Evolutionary conservation across 202 grass and related monocot genomes (phyloP).

Genomic region (Schoenoplectus tabernaemontani): DNA sequence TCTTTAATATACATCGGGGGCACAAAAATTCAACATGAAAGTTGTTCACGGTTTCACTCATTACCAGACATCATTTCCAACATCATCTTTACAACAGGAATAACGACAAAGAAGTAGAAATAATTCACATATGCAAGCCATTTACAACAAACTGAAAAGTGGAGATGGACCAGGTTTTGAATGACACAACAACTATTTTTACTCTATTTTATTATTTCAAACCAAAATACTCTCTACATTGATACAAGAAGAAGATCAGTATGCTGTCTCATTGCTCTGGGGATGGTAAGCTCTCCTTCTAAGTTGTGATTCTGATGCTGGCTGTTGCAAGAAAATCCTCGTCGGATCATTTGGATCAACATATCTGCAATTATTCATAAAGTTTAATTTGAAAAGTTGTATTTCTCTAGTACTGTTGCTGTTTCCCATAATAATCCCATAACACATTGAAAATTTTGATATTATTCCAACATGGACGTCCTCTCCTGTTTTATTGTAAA

Average conservation of each 20-base stretch:
- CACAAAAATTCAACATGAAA: background rate
- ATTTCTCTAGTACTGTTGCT: background rate
- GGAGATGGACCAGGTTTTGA: background rate
- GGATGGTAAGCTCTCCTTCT: conserved; percentile 89
- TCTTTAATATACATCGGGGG: background rate
- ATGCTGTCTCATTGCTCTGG: conserved; percentile 16
- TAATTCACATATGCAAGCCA: background rate
- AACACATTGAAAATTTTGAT: background rate
- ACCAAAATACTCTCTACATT: background rate
- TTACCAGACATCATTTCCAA: background rate
- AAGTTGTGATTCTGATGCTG: conserved; percentile 72
- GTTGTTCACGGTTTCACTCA: background rate
- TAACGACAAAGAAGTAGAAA: background rate
- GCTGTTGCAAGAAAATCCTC: conserved; percentile 96
- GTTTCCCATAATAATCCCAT: background rate
- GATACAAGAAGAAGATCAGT: conserved; percentile 1
- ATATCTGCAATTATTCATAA: conserved; percentile 44
- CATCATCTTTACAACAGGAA: background rate
- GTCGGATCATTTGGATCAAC: conserved; percentile 95
- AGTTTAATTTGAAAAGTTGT: background rate
- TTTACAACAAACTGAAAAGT: conserved; percentile 10
- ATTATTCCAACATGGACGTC: background rate
- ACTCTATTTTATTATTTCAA: background rate
- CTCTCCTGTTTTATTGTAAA: background rate
- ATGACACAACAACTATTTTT: background rate